Percentiles rank a stretch among this genome's conserved stretches.
Conservation (phyloP, 2,329 filamentous ascomycete genomes). For the Trichoderma asperellum region DNA sequence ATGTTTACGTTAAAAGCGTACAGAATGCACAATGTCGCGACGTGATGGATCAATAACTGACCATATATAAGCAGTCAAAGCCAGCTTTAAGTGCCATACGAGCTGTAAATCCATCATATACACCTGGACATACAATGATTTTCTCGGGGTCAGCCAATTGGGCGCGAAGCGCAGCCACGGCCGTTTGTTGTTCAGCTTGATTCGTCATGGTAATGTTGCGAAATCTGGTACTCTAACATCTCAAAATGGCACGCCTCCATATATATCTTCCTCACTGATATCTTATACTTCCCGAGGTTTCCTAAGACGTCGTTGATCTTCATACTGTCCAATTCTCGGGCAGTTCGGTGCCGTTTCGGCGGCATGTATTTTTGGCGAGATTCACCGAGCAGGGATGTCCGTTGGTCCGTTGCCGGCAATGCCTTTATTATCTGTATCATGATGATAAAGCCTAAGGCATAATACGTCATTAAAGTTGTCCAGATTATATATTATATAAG, state of each 20-base stretch:
- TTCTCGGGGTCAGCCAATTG: conserved; percentile 45
- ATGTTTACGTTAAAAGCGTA: not conserved
- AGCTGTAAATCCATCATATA: conserved; percentile 70
- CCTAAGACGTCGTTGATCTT: not conserved
- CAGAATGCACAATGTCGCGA: not conserved
- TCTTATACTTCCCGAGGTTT: not conserved
- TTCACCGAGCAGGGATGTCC: too few relatives aligned
- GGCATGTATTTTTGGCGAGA: too few relatives aligned
- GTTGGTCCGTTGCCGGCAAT: too few relatives aligned
- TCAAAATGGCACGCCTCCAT: not conserved
- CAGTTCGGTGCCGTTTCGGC: too few relatives aligned
- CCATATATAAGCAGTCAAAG: conserved; percentile 70
- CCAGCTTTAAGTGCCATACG: conserved; percentile 65
- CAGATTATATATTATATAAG: not conserved
- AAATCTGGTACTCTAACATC: not conserved
- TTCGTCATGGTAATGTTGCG: conserved; percentile 6
- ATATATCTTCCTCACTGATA: not conserved
- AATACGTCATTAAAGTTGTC: not conserved
- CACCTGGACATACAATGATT: conserved; percentile 63
- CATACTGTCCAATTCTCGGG: not conserved
- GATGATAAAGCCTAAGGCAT: too few relatives aligned
- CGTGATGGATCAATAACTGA: conserved; percentile 40
- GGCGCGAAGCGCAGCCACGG: conserved; percentile 16
- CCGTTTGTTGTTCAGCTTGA: conserved; percentile 9
- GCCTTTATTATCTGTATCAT: too few relatives aligned